Evolutionary conservation across 441 rosid genomes (phyloP), one percentile per base, ranked within the genome.

Genomic region (Jatropha multifida): DNA sequence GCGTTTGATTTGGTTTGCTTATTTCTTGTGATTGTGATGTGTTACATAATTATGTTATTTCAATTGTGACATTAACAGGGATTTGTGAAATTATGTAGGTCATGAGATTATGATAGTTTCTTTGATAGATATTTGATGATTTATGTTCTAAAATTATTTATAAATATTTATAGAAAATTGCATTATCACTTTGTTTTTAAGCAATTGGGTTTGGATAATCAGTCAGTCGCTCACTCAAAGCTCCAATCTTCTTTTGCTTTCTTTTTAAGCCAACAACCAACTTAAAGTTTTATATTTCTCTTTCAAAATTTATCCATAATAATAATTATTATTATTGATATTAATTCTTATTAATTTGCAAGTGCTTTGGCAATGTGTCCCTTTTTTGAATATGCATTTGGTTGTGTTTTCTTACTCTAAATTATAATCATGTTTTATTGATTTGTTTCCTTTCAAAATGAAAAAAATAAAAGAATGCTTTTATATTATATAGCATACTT

Each of bases 171-270:
- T 66, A 42, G 12, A 20, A 1, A 41, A 44, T 20, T 32, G 56
- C 40, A 46, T 15, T n/a, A 3, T 2, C 67, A 37, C 81, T 72
- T 75, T 14, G 20, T 63, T 55, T 55, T 62, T 27, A 81, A 75
- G 84, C 68, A 74, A 78, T 20, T 44, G 32, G 42, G 38, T 17
- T 3, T 52, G 15, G 56, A 32, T 32, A 2, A 32, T 32, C 32
- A 32, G 26, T 5, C 20, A 20, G 26, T 56, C 32, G 20, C 13
- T 56, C 56, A 20, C 27, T 44, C 27, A 11, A 27, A 11, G 17
- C 27, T 0, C 32, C 32, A 32, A 17, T 14, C 0, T 17, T 4
- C 7, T 17, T 61, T 73, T 73, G 76, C 76, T 73, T 73, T 46
- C 32, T 73, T 54, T 62, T 32, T 23, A 73, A 73, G 68, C 69